phyloP scores from a whole-genome alignment of 192 early-diverging fungal species.

The Entomortierella beljakovae region DNA sequence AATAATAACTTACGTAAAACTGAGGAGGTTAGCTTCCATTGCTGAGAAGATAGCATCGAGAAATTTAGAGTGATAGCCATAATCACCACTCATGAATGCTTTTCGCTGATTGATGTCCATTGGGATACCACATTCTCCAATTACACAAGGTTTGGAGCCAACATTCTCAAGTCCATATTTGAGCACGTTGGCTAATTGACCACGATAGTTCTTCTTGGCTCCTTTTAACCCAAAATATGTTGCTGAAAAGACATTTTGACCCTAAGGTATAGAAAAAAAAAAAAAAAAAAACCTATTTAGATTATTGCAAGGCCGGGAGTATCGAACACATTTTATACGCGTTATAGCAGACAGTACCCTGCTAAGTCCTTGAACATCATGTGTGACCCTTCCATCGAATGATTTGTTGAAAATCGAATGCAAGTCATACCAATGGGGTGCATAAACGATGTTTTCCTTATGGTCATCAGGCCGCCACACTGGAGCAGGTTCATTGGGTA shows the following conservation, averaged over 20 bases:
- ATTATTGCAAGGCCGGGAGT: too few relatives aligned
- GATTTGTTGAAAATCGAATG: constrained; percentile 78
- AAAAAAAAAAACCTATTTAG: neutral
- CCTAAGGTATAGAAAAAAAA: constrained; percentile 55
- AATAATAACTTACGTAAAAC: constrained; percentile 79
- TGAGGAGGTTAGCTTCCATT: constrained; percentile 79
- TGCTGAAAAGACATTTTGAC: constrained; percentile 76
- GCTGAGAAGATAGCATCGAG: constrained; percentile 80
- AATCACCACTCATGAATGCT: constrained; percentile 80
- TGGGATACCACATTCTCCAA: constrained; percentile 88
- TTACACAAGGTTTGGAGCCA: constrained; percentile 73
- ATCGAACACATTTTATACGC: too few relatives aligned
- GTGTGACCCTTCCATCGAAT: constrained; percentile 79
- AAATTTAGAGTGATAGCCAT: constrained; percentile 77
- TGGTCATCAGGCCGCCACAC: constrained; percentile 58
- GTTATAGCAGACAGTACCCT: constrained; percentile 58
- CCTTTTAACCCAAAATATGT: constrained; percentile 85
- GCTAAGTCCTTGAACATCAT: constrained; percentile 83
- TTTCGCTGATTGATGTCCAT: constrained; percentile 86
- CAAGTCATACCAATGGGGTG: constrained; percentile 92
- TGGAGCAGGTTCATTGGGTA: constrained; percentile 79
- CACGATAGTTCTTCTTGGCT: constrained; percentile 79
- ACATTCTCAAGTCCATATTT: constrained; percentile 66
- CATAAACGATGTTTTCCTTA: constrained; percentile 72
- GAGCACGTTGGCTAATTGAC: constrained; percentile 77